Base-by-base conservation (phyloP, 2,329 filamentous ascomycete genomes). In the Epichloe scottii region DNA sequence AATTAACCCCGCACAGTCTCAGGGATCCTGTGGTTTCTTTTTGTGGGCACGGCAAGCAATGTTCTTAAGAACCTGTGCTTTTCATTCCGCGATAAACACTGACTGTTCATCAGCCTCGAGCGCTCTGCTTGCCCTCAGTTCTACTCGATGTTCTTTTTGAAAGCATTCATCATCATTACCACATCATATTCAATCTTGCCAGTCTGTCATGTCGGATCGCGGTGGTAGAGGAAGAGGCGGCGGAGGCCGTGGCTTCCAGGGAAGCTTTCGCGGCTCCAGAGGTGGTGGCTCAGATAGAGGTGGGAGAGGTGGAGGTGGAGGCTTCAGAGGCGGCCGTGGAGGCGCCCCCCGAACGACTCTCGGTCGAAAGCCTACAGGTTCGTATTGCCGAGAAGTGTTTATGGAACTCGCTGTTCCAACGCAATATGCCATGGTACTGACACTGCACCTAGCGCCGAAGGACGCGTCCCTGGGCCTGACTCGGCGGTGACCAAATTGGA, bases 401-500 rank as follows among this genome's bases (percentile, higher is more conserved):
- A 30, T 23, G 21, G 21, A 23, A 23, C 4, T 23, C 21, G 35
- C 35, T 8, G 14, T 38, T 38, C 14, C 12, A 5, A 14, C 8
- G 14, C 15, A n/a, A 19, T 5, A 19, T 19, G 17, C 38, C 33
- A 30, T 34, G 37, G 19, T 41, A 19, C 40, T 43, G 5, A 35
- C 38, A 19, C 12, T 12, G 26, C 38, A 34, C 5, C 7, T 40
- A 66, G 67, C 11, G 53, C 63, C 3, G 55, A 57, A 7, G 56
- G 53, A 39, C 35, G 35, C 39, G 51, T 53, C 43, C 59, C 57
- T 4, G 35, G 51, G 3, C 59, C 58, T 1, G 64, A 70, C 39
- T 21, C 55, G 17, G 34, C 53, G 11, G 56, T 70, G 33, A 59
- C 59, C 1, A 48, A 66, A 19, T 63, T 76, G 0, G 74, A 77